These are phyloP conservation scores for Mucor saturninus DNA, from an alignment of 371 early-diverging fungal genomes.

Conservation along the genomic window DNA sequence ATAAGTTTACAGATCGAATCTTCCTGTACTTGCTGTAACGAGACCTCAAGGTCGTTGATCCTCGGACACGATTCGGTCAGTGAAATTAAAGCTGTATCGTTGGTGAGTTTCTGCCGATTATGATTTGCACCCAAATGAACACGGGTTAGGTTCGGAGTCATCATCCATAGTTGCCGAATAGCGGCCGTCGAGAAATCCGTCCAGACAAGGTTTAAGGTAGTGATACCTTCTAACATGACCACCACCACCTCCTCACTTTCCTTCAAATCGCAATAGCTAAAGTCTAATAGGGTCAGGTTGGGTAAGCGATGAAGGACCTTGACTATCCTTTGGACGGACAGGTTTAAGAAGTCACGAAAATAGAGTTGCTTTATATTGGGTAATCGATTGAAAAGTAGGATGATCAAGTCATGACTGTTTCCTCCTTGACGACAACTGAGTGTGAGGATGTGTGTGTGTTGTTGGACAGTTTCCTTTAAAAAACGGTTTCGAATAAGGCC, in stretches of 20 bases:
- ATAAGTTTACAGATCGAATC: constrained; percentile 33
- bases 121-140: constrained; percentile 49
- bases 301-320: constrained; percentile 31
- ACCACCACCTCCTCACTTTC: not conserved
- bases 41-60: constrained; percentile 33
- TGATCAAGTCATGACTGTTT: constrained; percentile 32
- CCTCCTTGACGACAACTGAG: constrained; percentile 43
- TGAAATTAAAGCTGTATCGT: constrained; percentile 34
- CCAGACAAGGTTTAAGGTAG: constrained; percentile 37
- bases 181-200: constrained; percentile 48
- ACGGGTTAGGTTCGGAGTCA: constrained; percentile 30
- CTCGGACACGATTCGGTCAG: constrained; percentile 31
- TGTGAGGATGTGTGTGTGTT: constrained; percentile 36
- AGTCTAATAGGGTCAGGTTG: constrained; percentile 19
- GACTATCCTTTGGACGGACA: constrained; percentile 41
- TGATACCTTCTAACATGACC: not conserved
- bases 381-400: constrained; percentile 26
- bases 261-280: constrained; percentile 43
- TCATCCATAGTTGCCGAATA: constrained; percentile 27
- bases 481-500: constrained; percentile 23
- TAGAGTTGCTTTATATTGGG: constrained; percentile 29
- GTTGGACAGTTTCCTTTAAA: constrained; percentile 25
- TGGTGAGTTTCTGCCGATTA: constrained; percentile 39
- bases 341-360: constrained; percentile 43
- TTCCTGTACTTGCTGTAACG: constrained; percentile 48